phyloP scores from a whole-genome alignment of 352 stramenopile species.

The Globisporangium okanoganense region DNA sequence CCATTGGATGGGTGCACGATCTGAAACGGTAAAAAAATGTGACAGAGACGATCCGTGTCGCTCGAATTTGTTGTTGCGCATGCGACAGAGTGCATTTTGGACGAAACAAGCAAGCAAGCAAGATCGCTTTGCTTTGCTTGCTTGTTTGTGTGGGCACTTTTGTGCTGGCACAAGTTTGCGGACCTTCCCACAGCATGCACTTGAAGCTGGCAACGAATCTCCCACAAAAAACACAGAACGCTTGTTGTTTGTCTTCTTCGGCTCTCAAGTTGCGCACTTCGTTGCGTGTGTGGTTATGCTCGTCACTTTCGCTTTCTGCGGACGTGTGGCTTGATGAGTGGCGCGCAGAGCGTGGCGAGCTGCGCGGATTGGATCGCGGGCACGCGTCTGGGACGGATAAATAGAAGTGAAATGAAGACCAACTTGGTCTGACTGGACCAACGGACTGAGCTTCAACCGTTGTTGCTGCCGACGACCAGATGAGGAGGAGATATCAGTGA shows the following conservation, averaged over 20 bases:
- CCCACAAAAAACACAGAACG: too few species aligned
- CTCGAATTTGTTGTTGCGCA: neutral
- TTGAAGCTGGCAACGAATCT: too few species aligned
- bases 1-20: slow-evolving; percentile 17
- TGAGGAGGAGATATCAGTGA: neutral
- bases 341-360: neutral
- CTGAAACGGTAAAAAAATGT: slow-evolving; percentile 6
- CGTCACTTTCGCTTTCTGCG: too few species aligned
- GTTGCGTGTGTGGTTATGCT: too few species aligned
- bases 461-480: neutral
- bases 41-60: neutral
- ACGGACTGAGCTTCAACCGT: neutral
- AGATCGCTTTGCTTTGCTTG: too few species aligned
- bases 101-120: neutral
- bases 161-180: too few species aligned
- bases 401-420: slow-evolving; percentile 1
- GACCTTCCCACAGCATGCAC: too few species aligned
- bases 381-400: slow-evolving; percentile 6
- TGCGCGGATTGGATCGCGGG: slow-evolving; percentile 5
- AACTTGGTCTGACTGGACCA: neutral
- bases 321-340: slow-evolving; percentile 7
- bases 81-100: neutral
- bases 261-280: too few species aligned
- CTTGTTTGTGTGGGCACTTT: too few species aligned
- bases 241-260: too few species aligned